These are phyloP conservation scores for Daldinia caldariorum DNA, from an alignment of 495 filamentous ascomycete species.

Conservation along the genomic window DNA sequence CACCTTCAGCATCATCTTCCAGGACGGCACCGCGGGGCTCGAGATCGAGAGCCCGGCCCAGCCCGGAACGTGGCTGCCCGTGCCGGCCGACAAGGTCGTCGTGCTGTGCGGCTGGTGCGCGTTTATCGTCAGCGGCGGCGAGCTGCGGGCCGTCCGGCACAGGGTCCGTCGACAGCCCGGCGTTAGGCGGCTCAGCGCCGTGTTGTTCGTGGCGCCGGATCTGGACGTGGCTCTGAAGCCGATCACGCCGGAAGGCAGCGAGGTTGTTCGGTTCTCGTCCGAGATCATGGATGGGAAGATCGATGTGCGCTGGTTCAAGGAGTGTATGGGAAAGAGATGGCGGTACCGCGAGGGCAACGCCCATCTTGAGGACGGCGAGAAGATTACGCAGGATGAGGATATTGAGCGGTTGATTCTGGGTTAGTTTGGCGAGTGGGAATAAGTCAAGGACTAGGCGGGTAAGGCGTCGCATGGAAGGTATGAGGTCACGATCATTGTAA, in stretches of 20 bases:
- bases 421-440: neutral
- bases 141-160: neutral
- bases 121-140: neutral
- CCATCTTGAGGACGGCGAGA: neutral
- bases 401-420: neutral
- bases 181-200: neutral
- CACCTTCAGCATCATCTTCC: neutral
- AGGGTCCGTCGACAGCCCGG: neutral
- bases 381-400: neutral
- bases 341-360: neutral
- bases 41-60: neutral
- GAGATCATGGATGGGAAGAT: neutral
- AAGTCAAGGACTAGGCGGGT: neutral
- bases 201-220: neutral
- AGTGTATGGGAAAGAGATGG: constrained; percentile 3
- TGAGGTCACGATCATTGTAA: no score
- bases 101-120: constrained; percentile 1
- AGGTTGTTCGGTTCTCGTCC: neutral
- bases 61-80: neutral
- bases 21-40: neutral
- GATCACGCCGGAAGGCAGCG: neutral
- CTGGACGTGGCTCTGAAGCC: neutral
- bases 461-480: no score
- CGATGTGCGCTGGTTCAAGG: neutral
- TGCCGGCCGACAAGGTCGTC: neutral